These are phyloP conservation scores for Aegilops umbellulata DNA, from an alignment of 176 grass and related monocot species.

Conservation along the genomic window DNA sequence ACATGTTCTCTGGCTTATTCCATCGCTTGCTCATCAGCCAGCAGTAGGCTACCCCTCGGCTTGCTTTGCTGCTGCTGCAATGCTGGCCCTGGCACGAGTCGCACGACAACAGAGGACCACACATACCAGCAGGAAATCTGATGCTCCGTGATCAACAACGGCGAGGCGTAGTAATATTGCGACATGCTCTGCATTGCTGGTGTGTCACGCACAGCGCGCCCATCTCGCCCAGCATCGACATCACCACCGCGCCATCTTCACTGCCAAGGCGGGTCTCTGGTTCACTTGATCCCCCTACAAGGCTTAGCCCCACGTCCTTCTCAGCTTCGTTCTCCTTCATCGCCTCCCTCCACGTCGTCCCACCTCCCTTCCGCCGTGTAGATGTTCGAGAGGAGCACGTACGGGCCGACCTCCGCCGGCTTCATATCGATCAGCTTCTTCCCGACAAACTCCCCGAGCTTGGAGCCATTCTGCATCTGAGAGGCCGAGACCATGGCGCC, in stretches of 20 bases:
- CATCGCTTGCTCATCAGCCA: background rate
- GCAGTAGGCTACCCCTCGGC: too few species aligned
- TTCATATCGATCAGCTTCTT: slow-evolving; percentile 60
- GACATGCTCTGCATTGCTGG: background rate
- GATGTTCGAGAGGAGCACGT: slow-evolving; percentile 57
- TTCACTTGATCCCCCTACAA: background rate
- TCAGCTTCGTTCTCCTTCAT: slow-evolving; percentile 41
- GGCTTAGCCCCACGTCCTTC: slow-evolving; percentile 39
- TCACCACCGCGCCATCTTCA: background rate
- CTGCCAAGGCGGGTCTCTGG: background rate
- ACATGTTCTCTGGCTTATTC: background rate
- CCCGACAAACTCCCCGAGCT: slow-evolving; percentile 57
- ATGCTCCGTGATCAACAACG: background rate
- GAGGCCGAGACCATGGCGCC: slow-evolving; percentile 40
- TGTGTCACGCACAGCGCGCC: background rate
- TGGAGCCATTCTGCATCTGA: slow-evolving; percentile 29
- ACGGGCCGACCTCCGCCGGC: slow-evolving; percentile 46
- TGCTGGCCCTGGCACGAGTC: background rate
- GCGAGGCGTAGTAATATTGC: background rate
- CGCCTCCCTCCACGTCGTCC: slow-evolving; percentile 52
- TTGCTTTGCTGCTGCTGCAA: background rate
- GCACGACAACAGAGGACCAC: too few species aligned
- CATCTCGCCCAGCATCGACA: slow-evolving; percentile 34
- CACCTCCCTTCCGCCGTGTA: slow-evolving; percentile 53
- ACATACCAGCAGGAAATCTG: background rate